Percentiles rank a stretch among this genome's conserved stretches.
phyloP scores from a whole-genome alignment of 1,284 basidiomycete genomes.

The Trametes versicolor region DNA sequence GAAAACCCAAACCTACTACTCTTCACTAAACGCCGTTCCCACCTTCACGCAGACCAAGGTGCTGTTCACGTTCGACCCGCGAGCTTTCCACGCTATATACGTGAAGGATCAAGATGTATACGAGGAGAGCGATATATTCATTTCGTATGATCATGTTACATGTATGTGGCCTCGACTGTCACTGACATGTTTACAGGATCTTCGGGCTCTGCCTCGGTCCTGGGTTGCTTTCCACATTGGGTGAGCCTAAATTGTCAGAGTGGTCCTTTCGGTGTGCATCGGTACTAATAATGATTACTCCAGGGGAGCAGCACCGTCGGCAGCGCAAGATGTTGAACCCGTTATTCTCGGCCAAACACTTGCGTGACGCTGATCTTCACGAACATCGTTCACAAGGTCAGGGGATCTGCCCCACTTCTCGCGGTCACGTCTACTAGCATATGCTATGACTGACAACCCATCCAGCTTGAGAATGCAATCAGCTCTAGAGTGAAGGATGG shows the following conservation, averaged over 20 bases:
- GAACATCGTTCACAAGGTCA: slow-evolving; percentile 13
- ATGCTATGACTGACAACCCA: too few species aligned
- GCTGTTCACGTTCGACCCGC: slow-evolving; percentile 23
- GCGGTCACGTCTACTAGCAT: neutral
- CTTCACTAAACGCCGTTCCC: too few species aligned
- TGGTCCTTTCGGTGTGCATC: neutral
- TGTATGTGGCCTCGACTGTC: too few species aligned
- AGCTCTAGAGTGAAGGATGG: slow-evolving; percentile 30
- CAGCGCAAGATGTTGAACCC: slow-evolving; percentile 24
- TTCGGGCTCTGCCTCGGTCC: slow-evolving; percentile 32
- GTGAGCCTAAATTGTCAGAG: slow-evolving; percentile 6
- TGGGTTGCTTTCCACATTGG: slow-evolving; percentile 31
- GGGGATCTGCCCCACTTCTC: neutral
- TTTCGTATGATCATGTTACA: neutral
- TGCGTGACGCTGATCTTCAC: slow-evolving; percentile 17
- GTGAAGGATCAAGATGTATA: slow-evolving; percentile 33
- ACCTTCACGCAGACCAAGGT: slow-evolving; percentile 5
- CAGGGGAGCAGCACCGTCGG: slow-evolving; percentile 16
- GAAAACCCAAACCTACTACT: too few species aligned
- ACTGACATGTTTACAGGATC: slow-evolving; percentile 17
- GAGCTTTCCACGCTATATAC: slow-evolving; percentile 30
- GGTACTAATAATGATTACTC: neutral
- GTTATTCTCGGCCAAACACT: slow-evolving; percentile 14
- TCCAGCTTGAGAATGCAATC: slow-evolving; percentile 37
- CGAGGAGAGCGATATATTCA: slow-evolving; percentile 23